A percentile compares a stretch with the other conserved stretches of the same genome.
Conservation (phyloP, 129 eudicot species). For the Dittrichia graveolens region DNA sequence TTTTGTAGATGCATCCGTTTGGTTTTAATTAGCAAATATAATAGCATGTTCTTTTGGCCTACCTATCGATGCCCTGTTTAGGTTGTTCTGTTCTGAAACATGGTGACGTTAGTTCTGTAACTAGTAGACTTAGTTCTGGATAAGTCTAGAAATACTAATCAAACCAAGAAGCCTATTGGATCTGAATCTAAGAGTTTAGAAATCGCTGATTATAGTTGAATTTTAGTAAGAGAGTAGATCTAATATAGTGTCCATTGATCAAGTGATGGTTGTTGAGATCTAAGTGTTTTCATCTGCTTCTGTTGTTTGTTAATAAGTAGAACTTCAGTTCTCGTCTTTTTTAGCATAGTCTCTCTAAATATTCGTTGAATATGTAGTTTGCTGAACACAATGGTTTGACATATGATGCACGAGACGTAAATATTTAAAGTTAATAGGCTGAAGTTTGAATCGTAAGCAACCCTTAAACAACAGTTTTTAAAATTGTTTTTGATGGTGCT, state of each 20-base stretch:
- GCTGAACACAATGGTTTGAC: neutral
- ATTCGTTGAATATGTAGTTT: neutral
- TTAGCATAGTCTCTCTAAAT: neutral
- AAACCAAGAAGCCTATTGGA: neutral
- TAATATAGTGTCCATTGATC: neutral
- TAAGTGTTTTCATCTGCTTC: neutral
- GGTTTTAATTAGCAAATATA: neutral
- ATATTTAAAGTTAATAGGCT: too few species aligned
- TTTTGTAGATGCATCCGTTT: neutral
- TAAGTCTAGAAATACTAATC: neutral
- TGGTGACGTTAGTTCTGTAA: neutral
- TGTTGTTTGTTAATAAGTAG: neutral
- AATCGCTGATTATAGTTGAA: neutral
- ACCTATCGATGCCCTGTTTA: neutral
- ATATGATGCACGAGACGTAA: neutral
- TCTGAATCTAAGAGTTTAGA: constrained; percentile 5
- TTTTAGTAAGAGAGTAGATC: neutral
- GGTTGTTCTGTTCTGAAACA: neutral
- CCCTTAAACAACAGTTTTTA: too few species aligned
- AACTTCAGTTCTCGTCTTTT: neutral
- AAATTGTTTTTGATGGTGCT: too few species aligned
- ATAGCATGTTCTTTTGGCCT: neutral
- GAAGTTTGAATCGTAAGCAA: too few species aligned
- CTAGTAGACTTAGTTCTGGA: neutral
- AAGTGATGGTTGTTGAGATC: neutral